Conservation (phyloP, 192 early-diverging fungal species). For the Linnemannia elongata region DNA sequence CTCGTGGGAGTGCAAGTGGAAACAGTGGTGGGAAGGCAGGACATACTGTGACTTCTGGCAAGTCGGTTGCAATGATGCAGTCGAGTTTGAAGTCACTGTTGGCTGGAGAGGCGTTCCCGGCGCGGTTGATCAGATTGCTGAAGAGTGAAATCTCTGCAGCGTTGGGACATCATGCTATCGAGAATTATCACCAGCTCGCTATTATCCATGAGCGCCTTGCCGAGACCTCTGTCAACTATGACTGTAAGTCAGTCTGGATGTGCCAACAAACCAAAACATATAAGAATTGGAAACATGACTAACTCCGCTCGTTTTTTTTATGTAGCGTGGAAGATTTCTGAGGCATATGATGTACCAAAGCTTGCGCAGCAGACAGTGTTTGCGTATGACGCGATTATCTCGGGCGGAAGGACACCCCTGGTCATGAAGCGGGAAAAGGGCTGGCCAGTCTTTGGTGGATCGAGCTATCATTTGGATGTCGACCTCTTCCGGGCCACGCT, state of each 20-base stretch:
- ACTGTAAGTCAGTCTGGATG: slow-evolving; percentile 22
- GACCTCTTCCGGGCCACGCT: slow-evolving; percentile 41
- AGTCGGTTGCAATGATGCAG: slow-evolving; percentile 43
- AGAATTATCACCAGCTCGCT: slow-evolving; percentile 40
- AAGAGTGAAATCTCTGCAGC: slow-evolving; percentile 42
- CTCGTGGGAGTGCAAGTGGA: slow-evolving; percentile 12
- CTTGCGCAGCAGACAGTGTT: slow-evolving; percentile 31
- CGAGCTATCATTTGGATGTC: slow-evolving; percentile 43
- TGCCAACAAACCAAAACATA: neutral
- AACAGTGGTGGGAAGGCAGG: neutral
- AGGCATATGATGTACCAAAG: slow-evolving; percentile 42
- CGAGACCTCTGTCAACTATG: slow-evolving; percentile 32
- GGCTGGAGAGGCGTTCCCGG: slow-evolving; percentile 45
- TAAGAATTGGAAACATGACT: neutral
- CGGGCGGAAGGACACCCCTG: slow-evolving; percentile 38
- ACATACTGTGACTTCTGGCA: slow-evolving; percentile 4
- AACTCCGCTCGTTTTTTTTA: neutral
- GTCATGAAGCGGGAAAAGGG: slow-evolving; percentile 36
- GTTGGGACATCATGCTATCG: slow-evolving; percentile 22
- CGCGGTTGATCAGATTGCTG: slow-evolving; percentile 31
- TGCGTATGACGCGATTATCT: slow-evolving; percentile 31
- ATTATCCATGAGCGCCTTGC: slow-evolving; percentile 38
- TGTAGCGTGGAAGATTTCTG: slow-evolving; percentile 39
- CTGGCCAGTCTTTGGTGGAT: slow-evolving; percentile 36
- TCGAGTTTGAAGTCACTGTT: slow-evolving; percentile 42